phyloP scores from a whole-genome alignment of 495 filamentous ascomycete species.

The Penicillium canariense region DNA sequence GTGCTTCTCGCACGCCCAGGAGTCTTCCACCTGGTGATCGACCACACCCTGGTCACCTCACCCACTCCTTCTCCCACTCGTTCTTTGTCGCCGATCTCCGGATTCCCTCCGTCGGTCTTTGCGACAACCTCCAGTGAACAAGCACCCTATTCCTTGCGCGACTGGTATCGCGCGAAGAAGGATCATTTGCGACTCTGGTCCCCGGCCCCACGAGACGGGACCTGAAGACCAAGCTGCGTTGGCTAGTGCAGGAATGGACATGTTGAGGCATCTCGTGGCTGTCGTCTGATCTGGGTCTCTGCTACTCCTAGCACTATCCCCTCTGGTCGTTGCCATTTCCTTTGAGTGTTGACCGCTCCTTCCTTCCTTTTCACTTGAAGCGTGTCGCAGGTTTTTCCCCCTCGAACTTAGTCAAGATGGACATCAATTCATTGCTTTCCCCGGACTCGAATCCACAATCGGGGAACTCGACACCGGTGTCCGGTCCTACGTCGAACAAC shows the following conservation, averaged over 20 bases:
- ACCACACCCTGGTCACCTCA: constrained; percentile 5
- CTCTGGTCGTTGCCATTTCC: constrained; percentile 9
- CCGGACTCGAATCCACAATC: constrained; percentile 58
- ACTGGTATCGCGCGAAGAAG: constrained; percentile 9
- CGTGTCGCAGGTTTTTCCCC: constrained; percentile 5
- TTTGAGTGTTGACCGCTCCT: constrained; percentile 13
- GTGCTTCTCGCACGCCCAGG: not conserved
- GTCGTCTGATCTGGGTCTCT: constrained; percentile 35
- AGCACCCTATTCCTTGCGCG: not conserved
- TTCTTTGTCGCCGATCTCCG: constrained; percentile 9
- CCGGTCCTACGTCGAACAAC: constrained; percentile 32
- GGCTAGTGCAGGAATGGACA: constrained; percentile 45
- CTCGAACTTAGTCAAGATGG: constrained; percentile 48
- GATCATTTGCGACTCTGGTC: constrained; percentile 1
- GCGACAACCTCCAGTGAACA: not conserved
- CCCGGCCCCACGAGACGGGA: constrained; percentile 15
- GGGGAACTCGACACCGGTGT: constrained; percentile 42
- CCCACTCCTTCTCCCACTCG: constrained; percentile 12
- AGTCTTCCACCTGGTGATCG: not conserved
- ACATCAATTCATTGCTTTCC: constrained; percentile 71
- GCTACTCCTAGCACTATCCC: constrained; percentile 25
- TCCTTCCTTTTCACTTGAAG: constrained; percentile 7
- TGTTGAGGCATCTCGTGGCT: constrained; percentile 36
- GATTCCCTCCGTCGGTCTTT: not conserved
- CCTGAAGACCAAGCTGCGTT: constrained; percentile 23